Evolutionary conservation across 352 stramenopile genomes (phyloP).

Genomic region (Pythium phragmitis): DNA sequence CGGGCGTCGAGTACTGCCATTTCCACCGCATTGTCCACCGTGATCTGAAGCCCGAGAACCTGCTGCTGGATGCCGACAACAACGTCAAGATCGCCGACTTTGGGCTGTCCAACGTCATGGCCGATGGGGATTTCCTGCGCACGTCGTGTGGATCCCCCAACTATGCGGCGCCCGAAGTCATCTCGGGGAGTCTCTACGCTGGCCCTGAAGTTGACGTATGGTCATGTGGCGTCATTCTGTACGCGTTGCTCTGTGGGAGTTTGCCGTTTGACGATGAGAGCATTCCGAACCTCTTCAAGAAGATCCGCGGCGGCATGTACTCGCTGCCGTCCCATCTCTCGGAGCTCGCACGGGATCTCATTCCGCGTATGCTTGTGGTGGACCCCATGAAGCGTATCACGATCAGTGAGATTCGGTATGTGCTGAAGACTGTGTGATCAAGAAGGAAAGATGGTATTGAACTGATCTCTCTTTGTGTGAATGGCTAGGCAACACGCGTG

Average conservation of each 20-base stretch:
- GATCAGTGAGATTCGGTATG: conserved; percentile 95
- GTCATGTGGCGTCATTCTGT: conserved; percentile 99
- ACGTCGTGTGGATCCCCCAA: conserved; percentile 98
- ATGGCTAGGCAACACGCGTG: conserved; percentile 89
- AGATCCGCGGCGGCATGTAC: conserved; percentile 98
- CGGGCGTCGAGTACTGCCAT: conserved; percentile 99
- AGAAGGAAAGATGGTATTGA: not conserved
- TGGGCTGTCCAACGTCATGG: conserved; percentile 98
- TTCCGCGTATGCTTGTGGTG: conserved; percentile 98
- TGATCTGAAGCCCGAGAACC: conserved; percentile 98
- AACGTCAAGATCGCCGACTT: conserved; percentile 99
- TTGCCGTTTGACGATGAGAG: conserved; percentile 99
- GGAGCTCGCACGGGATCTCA: conserved; percentile 95
- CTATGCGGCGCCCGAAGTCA: conserved; percentile 99
- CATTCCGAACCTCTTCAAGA: conserved; percentile 99
- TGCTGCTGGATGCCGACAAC: conserved; percentile 97
- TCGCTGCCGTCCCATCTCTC: conserved; percentile 96
- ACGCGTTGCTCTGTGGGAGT: conserved; percentile 97
- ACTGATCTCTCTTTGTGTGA: not conserved
- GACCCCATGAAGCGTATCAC: conserved; percentile 99
- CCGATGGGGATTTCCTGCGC: conserved; percentile 98
- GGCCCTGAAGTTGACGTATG: conserved; percentile 99
- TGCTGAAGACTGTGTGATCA: no score
- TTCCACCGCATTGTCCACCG: conserved; percentile 99
- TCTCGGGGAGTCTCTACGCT: conserved; percentile 97